A percentile compares a stretch with the other conserved stretches of the same genome.
These are phyloP conservation scores for Mycena leptocephala DNA, from an alignment of 768 basidiomycete genomes.

Conservation along the genomic window DNA sequence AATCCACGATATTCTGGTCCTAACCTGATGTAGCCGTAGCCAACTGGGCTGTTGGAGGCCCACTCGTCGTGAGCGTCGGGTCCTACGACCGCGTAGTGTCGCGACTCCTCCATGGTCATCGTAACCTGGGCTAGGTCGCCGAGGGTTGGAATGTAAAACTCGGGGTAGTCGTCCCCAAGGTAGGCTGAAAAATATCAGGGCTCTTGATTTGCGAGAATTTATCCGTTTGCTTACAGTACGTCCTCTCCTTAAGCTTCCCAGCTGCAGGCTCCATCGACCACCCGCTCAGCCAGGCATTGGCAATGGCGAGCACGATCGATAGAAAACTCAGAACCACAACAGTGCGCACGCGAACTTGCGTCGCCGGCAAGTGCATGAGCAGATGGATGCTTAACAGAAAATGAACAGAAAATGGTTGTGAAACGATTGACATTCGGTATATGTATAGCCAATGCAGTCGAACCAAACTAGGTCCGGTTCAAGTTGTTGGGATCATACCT, in stretches of 20 bases:
- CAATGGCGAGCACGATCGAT: background rate
- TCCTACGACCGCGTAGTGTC: background rate
- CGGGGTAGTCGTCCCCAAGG: constrained; percentile 20
- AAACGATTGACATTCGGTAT: too few species aligned
- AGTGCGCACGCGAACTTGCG: background rate
- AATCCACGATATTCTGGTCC: constrained; percentile 51
- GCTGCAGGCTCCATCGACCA: background rate
- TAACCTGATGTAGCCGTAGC: constrained; percentile 49
- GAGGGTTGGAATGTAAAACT: background rate
- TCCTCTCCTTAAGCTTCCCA: background rate
- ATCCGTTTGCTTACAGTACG: background rate
- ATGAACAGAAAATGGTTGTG: too few species aligned
- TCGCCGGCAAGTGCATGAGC: background rate
- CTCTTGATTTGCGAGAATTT: too few species aligned
- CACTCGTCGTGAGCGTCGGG: constrained; percentile 16
- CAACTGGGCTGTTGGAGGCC: constrained; percentile 6
- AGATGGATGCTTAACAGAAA: background rate
- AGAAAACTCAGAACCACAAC: background rate
- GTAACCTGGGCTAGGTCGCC: background rate
- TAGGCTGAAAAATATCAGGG: constrained; percentile 1
- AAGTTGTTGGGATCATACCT: too few species aligned
- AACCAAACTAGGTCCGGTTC: background rate
- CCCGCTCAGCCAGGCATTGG: background rate
- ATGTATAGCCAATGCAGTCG: background rate
- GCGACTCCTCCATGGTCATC: constrained; percentile 18